A percentile compares a stretch with the other conserved stretches of the same genome.
Conservation (phyloP, 169 alveolate genomes). For the Nephromyces sp. region DNA sequence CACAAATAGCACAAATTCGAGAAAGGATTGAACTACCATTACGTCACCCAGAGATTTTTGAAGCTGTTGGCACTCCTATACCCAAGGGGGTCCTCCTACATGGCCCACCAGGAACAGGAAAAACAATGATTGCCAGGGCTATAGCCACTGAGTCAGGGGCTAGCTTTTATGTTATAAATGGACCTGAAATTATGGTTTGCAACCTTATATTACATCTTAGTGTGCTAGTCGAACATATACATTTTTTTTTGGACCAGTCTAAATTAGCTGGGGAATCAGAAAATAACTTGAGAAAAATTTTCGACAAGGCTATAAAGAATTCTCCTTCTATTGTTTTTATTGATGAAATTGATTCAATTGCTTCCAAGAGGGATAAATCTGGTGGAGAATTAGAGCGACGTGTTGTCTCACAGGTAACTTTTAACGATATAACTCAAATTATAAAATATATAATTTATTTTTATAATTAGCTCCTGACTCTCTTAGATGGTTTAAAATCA, state of each 20-base stretch:
- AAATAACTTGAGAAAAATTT: slow-evolving; percentile 91
- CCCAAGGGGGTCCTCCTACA: slow-evolving; percentile 31
- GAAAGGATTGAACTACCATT: slow-evolving; percentile 92
- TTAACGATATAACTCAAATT: not conserved
- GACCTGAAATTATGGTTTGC: slow-evolving; percentile 33
- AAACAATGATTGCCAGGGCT: slow-evolving; percentile 96
- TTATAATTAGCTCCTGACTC: slow-evolving; percentile 77
- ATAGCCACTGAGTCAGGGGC: slow-evolving; percentile 84
- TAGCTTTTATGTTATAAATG: slow-evolving; percentile 22
- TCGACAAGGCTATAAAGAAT: slow-evolving; percentile 81
- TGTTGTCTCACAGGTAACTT: slow-evolving; percentile 23
- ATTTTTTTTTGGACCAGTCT: slow-evolving; percentile 17
- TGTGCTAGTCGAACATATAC: not conserved
- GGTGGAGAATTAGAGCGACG: slow-evolving; percentile 18
- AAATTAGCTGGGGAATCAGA: slow-evolving; percentile 99
- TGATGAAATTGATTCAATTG: slow-evolving; percentile 96
- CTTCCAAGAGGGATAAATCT: slow-evolving; percentile 85
- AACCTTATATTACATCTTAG: not conserved
- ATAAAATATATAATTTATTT: slow-evolving; percentile 28
- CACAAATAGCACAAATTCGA: slow-evolving; percentile 89
- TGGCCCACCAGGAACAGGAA: slow-evolving; percentile 77
- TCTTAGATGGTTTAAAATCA: slow-evolving; percentile 81
- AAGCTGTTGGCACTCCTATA: slow-evolving; percentile 17
- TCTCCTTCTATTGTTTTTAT: slow-evolving; percentile 95
- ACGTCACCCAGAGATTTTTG: slow-evolving; percentile 87